Conservation (phyloP, 768 basidiomycete genomes). For the Tricholoma hemisulphureum region DNA sequence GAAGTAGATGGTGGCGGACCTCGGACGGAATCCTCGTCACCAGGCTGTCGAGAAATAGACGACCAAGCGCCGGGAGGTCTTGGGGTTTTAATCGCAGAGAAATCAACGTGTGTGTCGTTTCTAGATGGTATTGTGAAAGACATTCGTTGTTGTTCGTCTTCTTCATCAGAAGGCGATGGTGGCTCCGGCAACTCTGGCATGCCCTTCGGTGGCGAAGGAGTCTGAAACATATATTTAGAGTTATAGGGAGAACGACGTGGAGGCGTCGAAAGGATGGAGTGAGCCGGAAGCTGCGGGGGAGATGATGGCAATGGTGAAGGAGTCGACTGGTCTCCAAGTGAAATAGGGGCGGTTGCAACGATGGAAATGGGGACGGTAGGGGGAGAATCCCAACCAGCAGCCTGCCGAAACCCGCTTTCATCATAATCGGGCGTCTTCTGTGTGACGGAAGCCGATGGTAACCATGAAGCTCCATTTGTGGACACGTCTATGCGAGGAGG, state of each 20-base stretch:
- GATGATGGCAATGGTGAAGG: constrained; percentile 29
- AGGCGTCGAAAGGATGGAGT: constrained; percentile 41
- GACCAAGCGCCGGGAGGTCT: constrained; percentile 39
- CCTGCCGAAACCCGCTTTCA: constrained; percentile 16
- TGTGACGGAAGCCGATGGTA: constrained; percentile 5
- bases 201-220: constrained; percentile 60
- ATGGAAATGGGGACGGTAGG: background rate
- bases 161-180: constrained; percentile 52
- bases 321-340: constrained; percentile 17
- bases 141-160: constrained; percentile 21
- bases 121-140: constrained; percentile 7
- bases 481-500: constrained; percentile 7
- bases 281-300: constrained; percentile 9
- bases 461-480: constrained; percentile 10
- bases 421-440: background rate
- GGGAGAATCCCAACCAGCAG: background rate
- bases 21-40: constrained; percentile 9
- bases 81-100: constrained; percentile 23
- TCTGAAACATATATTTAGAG: constrained; percentile 51
- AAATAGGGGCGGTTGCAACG: background rate
- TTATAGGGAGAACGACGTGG: constrained; percentile 42
- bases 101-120: constrained; percentile 8
- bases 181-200: constrained; percentile 68
- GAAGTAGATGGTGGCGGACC: constrained; percentile 20
- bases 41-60: constrained; percentile 25